Percentiles rank a stretch among this genome's conserved stretches.
phyloP scores from a whole-genome alignment of 208 protist genomes.

The Trichomonas vaginalis region DNA sequence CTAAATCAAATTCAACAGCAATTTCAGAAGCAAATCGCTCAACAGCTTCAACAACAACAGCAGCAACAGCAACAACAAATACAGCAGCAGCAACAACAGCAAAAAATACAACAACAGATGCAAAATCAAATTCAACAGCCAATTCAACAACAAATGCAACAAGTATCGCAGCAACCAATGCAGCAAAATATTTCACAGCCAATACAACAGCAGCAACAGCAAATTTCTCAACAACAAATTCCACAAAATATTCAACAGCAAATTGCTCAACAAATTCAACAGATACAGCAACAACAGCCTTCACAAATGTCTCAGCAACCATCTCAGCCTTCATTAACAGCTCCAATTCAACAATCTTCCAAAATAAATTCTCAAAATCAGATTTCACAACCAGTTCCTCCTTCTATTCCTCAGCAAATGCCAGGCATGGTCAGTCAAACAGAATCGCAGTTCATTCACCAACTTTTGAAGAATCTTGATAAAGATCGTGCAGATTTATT shows the following conservation, averaged over 20 bases:
- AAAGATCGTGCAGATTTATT: background rate
- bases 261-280: background rate
- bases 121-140: background rate
- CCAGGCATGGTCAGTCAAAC: background rate
- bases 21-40: too few species aligned
- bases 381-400: background rate
- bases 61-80: background rate
- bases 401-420: background rate
- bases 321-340: background rate
- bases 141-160: background rate
- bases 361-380: background rate
- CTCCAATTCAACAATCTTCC: background rate
- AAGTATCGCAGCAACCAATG: background rate
- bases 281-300: background rate
- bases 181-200: background rate
- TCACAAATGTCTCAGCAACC: too few species aligned
- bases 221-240: background rate
- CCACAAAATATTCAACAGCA: background rate
- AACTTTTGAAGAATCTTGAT: background rate
- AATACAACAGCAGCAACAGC: background rate
- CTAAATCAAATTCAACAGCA: background rate
- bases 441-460: background rate
- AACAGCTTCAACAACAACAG: background rate
- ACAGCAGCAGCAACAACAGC: background rate
- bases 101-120: background rate